These are phyloP conservation scores for Urostyla sp. DNA, from an alignment of 73 alveolate genomes.

Conservation along the genomic window DNA sequence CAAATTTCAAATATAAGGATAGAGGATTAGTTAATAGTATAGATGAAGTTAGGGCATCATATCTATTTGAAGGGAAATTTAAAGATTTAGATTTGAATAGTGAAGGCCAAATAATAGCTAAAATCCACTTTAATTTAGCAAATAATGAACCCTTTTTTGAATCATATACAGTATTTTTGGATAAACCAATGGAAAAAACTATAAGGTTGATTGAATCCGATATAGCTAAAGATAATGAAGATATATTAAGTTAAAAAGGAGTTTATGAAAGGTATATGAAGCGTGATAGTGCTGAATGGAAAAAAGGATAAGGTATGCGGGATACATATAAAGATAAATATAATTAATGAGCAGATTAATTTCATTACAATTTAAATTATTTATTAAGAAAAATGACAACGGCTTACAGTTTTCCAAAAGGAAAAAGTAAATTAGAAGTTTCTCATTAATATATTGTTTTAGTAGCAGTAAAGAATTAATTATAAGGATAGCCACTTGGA, in stretches of 20 bases:
- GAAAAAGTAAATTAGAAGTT: too few relatives aligned
- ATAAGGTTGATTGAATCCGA: constrained; percentile 28
- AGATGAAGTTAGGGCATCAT: constrained; percentile 21
- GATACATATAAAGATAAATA: too few relatives aligned
- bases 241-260: constrained; percentile 1
- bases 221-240: not conserved
- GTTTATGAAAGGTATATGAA: too few relatives aligned
- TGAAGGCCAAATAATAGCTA: not conserved
- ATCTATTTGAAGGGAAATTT: constrained; percentile 6
- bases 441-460: too few relatives aligned
- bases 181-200: constrained; percentile 11
- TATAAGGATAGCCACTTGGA: too few relatives aligned
- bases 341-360: too few relatives aligned
- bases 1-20: constrained; percentile 3
- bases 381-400: too few relatives aligned
- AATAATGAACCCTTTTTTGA: constrained; percentile 23
- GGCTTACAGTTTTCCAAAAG: too few relatives aligned
- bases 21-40: not conserved
- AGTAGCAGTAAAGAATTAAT: too few relatives aligned
- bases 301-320: too few relatives aligned
- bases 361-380: too few relatives aligned
- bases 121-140: not conserved
- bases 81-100: not conserved
- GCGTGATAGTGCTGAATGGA: too few relatives aligned
- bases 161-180: not conserved